phyloP scores from a whole-genome alignment of 805 yeast genomes.

The Candida jianshihensis region DNA sequence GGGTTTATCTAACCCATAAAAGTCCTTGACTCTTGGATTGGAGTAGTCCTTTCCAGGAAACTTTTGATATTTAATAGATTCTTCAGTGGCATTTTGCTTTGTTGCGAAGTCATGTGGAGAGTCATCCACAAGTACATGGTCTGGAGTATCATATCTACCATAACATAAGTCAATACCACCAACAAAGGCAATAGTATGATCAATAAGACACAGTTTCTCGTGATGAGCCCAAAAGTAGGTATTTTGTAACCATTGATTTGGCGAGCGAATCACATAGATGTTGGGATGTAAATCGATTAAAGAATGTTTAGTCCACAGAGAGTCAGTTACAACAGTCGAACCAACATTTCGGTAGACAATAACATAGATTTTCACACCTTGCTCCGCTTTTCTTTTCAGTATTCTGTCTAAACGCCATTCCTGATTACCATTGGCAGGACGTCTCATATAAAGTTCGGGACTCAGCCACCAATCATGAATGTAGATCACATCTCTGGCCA shows the following conservation, averaged over 20 bases:
- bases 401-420: slow-evolving; percentile 88
- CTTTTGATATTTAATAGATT: slow-evolving; percentile 40
- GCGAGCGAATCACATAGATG: slow-evolving; percentile 86
- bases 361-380: slow-evolving; percentile 90
- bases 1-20: slow-evolving; percentile 73
- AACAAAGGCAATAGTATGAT: slow-evolving; percentile 79
- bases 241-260: slow-evolving; percentile 88
- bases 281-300: slow-evolving; percentile 78
- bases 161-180: slow-evolving; percentile 96
- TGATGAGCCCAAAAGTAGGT: slow-evolving; percentile 99
- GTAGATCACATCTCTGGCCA: slow-evolving; percentile 89
- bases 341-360: slow-evolving; percentile 93
- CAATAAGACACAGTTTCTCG: slow-evolving; percentile 83
- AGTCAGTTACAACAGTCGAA: slow-evolving; percentile 86
- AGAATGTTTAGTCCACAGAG: slow-evolving; percentile 91
- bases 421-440: slow-evolving; percentile 95
- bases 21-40: slow-evolving; percentile 89
- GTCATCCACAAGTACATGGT: slow-evolving; percentile 85
- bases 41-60: slow-evolving; percentile 98
- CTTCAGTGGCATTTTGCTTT: slow-evolving; percentile 28
- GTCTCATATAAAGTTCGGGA: slow-evolving; percentile 86
- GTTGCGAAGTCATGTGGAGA: slow-evolving; percentile 30
- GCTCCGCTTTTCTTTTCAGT: slow-evolving; percentile 81
- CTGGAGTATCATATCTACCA: slow-evolving; percentile 96
- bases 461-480: slow-evolving; percentile 99